Conservation (phyloP, 768 basidiomycete species). For the Boletus pseudopeckii region DNA sequence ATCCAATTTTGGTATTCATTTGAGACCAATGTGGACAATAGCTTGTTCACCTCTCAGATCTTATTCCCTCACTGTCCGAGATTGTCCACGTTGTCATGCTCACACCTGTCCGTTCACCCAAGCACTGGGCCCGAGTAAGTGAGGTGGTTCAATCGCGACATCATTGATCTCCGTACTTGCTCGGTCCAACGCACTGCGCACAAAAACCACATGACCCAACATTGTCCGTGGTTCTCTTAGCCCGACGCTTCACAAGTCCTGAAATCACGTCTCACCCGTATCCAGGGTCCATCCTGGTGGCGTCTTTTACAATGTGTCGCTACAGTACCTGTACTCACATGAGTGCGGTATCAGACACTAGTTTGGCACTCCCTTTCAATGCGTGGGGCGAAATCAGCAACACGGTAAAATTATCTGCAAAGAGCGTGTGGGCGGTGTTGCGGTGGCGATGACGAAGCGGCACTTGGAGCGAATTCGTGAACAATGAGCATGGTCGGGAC, state of each 20-base stretch:
- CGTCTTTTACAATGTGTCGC: neutral
- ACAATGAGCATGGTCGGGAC: neutral
- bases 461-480: neutral
- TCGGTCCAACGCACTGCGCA: neutral
- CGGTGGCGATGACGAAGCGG: neutral
- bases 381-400: neutral
- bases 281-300: neutral
- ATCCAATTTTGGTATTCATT: slow-evolving; percentile 21
- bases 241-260: no score
- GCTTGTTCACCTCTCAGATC: slow-evolving; percentile 20
- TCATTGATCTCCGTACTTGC: neutral
- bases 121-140: no score
- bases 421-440: neutral
- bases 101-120: neutral
- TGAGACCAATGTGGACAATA: slow-evolving; percentile 28
- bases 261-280: neutral
- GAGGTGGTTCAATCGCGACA: no score
- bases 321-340: neutral
- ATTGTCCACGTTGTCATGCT: neutral
- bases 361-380: slow-evolving; percentile 7
- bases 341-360: neutral
- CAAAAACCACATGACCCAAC: neutral
- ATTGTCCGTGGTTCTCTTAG: no score
- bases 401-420: neutral
- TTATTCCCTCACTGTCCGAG: neutral